A percentile compares a stretch with the other conserved stretches of the same genome.
Evolutionary conservation across 1,284 basidiomycete species (phyloP).

Genomic region (Meripilus lineatus): DNA sequence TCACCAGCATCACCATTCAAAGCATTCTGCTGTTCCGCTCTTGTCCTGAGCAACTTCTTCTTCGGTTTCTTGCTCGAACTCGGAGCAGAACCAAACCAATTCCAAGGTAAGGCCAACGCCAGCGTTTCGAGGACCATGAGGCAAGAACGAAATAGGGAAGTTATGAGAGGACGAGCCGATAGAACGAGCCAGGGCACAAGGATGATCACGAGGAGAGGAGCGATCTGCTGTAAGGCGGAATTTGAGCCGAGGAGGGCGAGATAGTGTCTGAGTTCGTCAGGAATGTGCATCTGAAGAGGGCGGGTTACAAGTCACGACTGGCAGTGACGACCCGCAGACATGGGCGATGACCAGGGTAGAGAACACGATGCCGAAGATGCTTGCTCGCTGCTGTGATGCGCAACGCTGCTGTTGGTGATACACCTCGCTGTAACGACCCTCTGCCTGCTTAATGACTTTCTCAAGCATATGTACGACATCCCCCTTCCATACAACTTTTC

Average conservation of each 20-base stretch:
- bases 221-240: constrained; percentile 39
- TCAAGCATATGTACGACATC: too few relatives aligned
- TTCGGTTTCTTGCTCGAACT: constrained; percentile 35
- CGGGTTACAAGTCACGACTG: too few relatives aligned
- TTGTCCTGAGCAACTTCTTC: constrained; percentile 45
- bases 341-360: too few relatives aligned
- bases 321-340: too few relatives aligned
- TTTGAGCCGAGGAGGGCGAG: constrained; percentile 18
- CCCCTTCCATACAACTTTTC: too few relatives aligned
- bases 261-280: constrained; percentile 26
- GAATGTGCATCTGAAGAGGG: constrained; percentile 27
- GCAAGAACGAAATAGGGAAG: constrained; percentile 30
- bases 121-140: constrained; percentile 56
- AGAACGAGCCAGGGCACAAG: constrained; percentile 48
- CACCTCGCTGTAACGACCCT: too few relatives aligned
- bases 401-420: too few relatives aligned
- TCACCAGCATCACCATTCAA: constrained; percentile 9
- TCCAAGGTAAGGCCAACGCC: constrained; percentile 51
- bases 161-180: constrained; percentile 29
- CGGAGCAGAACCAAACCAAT: constrained; percentile 38
- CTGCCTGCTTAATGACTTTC: too few relatives aligned
- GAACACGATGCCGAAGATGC: too few relatives aligned
- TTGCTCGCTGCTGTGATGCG: not conserved
- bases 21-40: constrained; percentile 46
- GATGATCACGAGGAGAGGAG: constrained; percentile 50